Conservation (phyloP, 129 eudicot species). For the Oenanthe sinensis region DNA sequence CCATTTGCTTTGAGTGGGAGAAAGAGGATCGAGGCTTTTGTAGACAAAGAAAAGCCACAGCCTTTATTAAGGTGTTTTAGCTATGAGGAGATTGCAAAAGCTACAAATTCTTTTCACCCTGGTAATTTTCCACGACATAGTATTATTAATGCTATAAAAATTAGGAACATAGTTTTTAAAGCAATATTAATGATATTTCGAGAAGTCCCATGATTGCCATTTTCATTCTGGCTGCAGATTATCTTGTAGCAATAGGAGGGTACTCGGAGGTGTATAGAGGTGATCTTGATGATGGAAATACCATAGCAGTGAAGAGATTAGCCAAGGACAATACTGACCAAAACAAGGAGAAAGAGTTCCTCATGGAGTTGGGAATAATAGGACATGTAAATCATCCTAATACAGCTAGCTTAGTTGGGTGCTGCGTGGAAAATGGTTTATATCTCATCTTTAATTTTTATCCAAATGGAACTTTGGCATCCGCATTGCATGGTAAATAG, state of each 20-base stretch:
- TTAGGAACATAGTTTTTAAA: neutral
- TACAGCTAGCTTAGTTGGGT: slow-evolving; percentile 71
- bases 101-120: slow-evolving; percentile 63
- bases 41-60: slow-evolving; percentile 28
- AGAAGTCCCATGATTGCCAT: neutral
- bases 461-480: slow-evolving; percentile 74
- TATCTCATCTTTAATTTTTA: slow-evolving; percentile 70
- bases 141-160: neutral
- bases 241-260: slow-evolving; percentile 80
- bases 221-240: slow-evolving; percentile 34
- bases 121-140: slow-evolving; percentile 24
- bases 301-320: slow-evolving; percentile 76
- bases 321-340: slow-evolving; percentile 57
- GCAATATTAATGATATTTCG: neutral
- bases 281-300: slow-evolving; percentile 39
- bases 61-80: slow-evolving; percentile 60
- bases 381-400: slow-evolving; percentile 86
- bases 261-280: slow-evolving; percentile 93
- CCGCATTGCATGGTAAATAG: slow-evolving; percentile 80
- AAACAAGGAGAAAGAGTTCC: slow-evolving; percentile 79
- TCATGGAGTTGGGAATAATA: slow-evolving; percentile 75
- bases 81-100: slow-evolving; percentile 56
- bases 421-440: slow-evolving; percentile 81
- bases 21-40: slow-evolving; percentile 19
- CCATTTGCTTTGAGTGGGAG: slow-evolving; percentile 32